Evolutionary conservation across 441 rosid genomes (phyloP), one percentile per base, ranked within the genome.

Genomic region (Adansonia gregorii): DNA sequence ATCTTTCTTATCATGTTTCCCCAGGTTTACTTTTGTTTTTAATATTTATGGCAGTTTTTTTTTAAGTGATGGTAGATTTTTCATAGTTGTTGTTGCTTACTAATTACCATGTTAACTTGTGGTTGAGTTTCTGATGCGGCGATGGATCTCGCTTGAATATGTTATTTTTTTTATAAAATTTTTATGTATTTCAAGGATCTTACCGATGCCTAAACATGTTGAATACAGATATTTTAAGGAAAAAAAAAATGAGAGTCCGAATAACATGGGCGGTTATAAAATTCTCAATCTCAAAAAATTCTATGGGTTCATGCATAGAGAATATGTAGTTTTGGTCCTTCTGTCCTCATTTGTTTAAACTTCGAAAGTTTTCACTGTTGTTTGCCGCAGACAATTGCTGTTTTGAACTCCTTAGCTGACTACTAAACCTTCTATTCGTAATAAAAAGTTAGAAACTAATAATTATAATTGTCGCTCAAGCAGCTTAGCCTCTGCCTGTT

Each of bases 321-420:
- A 20, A 24, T 52, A 55, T 55, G 46, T 51, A 49, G 31, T n/a
- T 54, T 49, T 43, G 55, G 8, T 78, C 67, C 27, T 17, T 73
- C 12, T 61, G 41, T 61, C 14, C 9, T 27, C 0, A 0, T 63
- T 63, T 56, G 35, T 27, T 27, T 27, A 27, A 27, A 27, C 41
- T 20, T 74, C 64, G 75, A 0, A 17, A 41, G 51, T 61, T 76
- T 19, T 75, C 6, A 2, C 0, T 39, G 46, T 56, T 67, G 43
- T 15, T 52, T n/a, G 67, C 66, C 43, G 19, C 70, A 6, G 49
- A 35, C 70, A 15, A 8, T 24, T 61, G 8, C 6, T 11, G 49
- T 65, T 39, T 39, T 15, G 11, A 65, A 65, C 6, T 39, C 12
- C 20, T 65, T 35, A 24, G 67, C 4, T 15, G 8, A 52, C 58